Base-by-base conservation (phyloP, 2,329 filamentous ascomycete species). In the Fusarium siculi region DNA sequence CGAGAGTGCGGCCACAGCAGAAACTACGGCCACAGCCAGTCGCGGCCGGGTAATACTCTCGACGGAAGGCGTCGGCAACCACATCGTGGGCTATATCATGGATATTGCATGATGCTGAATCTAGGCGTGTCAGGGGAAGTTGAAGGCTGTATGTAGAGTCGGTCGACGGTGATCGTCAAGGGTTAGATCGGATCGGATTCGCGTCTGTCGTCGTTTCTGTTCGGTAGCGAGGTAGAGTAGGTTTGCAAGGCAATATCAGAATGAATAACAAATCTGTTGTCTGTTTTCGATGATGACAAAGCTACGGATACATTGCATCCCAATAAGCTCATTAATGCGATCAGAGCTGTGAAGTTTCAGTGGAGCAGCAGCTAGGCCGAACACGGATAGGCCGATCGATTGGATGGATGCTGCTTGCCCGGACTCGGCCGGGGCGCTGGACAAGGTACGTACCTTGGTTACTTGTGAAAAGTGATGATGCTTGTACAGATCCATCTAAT, bases 21-120 rank as follows among this genome's bases (percentile, higher is more conserved):
- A 88, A 43, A 90, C 76, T 30, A 89, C 73, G 56, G 89, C 85
- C 32, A 93, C 84, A 63, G 89, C 85, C 63, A 90, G 77, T 66
- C 87, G 85, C 53, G 86, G 85, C 74, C 89, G 85, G 61, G 86
- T 86, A 64, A 91, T 81, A 75, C 84, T 87, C 79, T 89, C 88
- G 81, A 85, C 84, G 79, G 86, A 84, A 68, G 84, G 78, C 74
- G 84, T 85, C 79, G 84, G 83, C 76, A 80, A 80, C 81, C 85
- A 86, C 86, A 87, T 88, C 76, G 68, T 72, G 63, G 66, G 52
- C 74, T 80, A 81, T 74, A 81, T 73, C 67, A 73, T 66, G 66
- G 78, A 69, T 77, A 74, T 60, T 76, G 76, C 80, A 83, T 82
- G 74, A 72, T 82, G 78, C 37, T 74, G 56, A 67, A 69, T 61